Percentiles rank a stretch among this genome's conserved stretches.
phyloP scores from a whole-genome alignment of 2,329 filamentous ascomycete genomes.

The Chrysoporthe deuterocubensis region DNA sequence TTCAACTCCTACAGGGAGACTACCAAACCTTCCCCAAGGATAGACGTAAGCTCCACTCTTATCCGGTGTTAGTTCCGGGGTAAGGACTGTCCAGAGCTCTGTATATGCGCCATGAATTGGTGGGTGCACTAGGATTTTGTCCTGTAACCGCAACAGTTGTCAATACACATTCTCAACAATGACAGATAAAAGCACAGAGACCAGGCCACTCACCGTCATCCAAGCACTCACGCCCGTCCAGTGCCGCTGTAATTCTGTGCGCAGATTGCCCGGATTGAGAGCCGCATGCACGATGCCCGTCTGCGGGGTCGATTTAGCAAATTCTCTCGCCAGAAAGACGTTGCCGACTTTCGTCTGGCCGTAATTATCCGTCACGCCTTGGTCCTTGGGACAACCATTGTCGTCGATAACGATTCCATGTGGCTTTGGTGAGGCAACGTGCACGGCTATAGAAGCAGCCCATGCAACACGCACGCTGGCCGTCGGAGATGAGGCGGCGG shows the following conservation, averaged over 20 bases:
- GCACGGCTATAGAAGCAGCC: slow-evolving; percentile 17
- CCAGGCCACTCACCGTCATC: slow-evolving; percentile 1
- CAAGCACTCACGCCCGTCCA: slow-evolving; percentile 4
- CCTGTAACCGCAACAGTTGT: neutral
- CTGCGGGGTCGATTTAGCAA: slow-evolving; percentile 29
- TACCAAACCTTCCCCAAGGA: slow-evolving; percentile 29
- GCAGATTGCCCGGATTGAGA: slow-evolving; percentile 35
- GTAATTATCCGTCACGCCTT: slow-evolving; percentile 30
- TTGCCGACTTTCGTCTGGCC: slow-evolving; percentile 32
- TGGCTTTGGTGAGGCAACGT: slow-evolving; percentile 25
- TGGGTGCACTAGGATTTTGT: neutral
- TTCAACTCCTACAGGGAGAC: slow-evolving; percentile 2
- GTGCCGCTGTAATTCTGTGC: slow-evolving; percentile 25
- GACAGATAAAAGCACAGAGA: neutral
- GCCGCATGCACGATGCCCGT: slow-evolving; percentile 31
- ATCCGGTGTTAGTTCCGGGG: slow-evolving; percentile 46
- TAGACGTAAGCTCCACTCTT: slow-evolving; percentile 33
- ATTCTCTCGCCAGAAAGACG: slow-evolving; percentile 31
- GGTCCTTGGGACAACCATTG: slow-evolving; percentile 27
- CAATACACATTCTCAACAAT: neutral
- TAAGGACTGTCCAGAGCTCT: slow-evolving; percentile 50
- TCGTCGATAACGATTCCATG: slow-evolving; percentile 28
- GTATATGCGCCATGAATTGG: slow-evolving; percentile 50
- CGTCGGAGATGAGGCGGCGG: neutral
- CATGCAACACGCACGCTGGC: slow-evolving; percentile 12